phyloP scores from a whole-genome alignment of 805 yeast species.

The Candida maesae region DNA sequence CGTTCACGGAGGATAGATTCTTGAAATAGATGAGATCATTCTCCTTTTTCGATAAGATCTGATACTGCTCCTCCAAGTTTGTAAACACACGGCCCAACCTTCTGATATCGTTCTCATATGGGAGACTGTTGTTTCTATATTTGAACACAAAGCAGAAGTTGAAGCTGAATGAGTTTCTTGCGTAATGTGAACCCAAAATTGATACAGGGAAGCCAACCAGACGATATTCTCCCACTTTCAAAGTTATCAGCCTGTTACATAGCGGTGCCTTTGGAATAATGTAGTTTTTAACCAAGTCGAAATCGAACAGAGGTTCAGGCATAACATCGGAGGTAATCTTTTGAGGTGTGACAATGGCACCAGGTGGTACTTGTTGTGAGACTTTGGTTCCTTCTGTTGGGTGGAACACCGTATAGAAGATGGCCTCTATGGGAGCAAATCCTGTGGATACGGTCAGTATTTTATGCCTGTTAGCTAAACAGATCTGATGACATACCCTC shows the following conservation, averaged over 20 bases:
- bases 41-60: slow-evolving; percentile 57
- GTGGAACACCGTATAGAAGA: slow-evolving; percentile 89
- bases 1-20: slow-evolving; percentile 4
- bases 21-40: slow-evolving; percentile 37
- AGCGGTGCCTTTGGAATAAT: slow-evolving; percentile 91
- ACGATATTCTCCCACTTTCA: slow-evolving; percentile 65
- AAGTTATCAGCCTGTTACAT: slow-evolving; percentile 75
- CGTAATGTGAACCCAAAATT: slow-evolving; percentile 68
- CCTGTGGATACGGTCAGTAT: slow-evolving; percentile 36
- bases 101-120: slow-evolving; percentile 81
- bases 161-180: slow-evolving; percentile 89
- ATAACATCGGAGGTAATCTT: slow-evolving; percentile 29
- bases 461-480: no score
- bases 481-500: slow-evolving; percentile 1
- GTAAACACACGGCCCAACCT: slow-evolving; percentile 86
- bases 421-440: slow-evolving; percentile 82
- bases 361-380: slow-evolving; percentile 84
- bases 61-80: slow-evolving; percentile 87
- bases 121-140: slow-evolving; percentile 73
- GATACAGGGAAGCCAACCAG: slow-evolving; percentile 89
- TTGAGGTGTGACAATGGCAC: slow-evolving; percentile 46
- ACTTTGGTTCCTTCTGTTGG: slow-evolving; percentile 96
- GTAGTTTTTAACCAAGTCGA: slow-evolving; percentile 84
- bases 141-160: slow-evolving; percentile 91
- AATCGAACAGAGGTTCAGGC: slow-evolving; percentile 54